Base-by-base conservation (phyloP, 345 rosid genomes). In the Acer negundo region DNA sequence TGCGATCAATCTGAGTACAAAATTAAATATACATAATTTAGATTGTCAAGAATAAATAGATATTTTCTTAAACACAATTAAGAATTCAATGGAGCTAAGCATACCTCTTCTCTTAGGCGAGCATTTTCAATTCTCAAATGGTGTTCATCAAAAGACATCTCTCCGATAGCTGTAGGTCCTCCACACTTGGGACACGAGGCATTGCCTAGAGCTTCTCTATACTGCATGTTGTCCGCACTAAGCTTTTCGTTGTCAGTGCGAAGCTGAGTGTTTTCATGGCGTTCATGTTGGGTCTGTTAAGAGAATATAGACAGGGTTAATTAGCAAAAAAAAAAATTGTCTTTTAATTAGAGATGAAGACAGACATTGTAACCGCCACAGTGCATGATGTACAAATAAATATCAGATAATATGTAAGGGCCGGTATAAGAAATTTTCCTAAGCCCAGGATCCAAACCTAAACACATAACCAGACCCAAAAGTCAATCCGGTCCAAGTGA, bases 181-280 rank as follows among this genome's bases (percentile, higher is more conserved):
- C 99, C 98, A 67, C 99, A 96, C 62, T 86, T 96, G 55, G 98
- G 99, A 78, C 99, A 96, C 0, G 98, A 89, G 70, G 98, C 90
- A 79, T 93, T 96, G 84, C 89, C 81, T 55, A 96, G 90, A 69
- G 99, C 98, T 77, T 94, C 99, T 77, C 98, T 81, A 67, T 85
- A 94, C 78, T 95, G 83, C 86, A 90, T 88, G 81, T 92, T 94
- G 58, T 96, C 99, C 17, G 88, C 89, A 80, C 94, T 78, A 59
- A 96, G 95, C 87, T 92, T 94, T 7, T 96, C 99, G 59, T 96
- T 94, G 85, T 94, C 99, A 0, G 82, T 19, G 40, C 97, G 87
- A 38, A 96, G 97, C 81, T 90, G 94, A 10, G 93, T 81, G 84
- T 96, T 96, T 59, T 92, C 97, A 11, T 88, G 86, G 6, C 99